Conservation (phyloP, 129 eudicot species). For the carrot (Daucus carota) region DNA sequence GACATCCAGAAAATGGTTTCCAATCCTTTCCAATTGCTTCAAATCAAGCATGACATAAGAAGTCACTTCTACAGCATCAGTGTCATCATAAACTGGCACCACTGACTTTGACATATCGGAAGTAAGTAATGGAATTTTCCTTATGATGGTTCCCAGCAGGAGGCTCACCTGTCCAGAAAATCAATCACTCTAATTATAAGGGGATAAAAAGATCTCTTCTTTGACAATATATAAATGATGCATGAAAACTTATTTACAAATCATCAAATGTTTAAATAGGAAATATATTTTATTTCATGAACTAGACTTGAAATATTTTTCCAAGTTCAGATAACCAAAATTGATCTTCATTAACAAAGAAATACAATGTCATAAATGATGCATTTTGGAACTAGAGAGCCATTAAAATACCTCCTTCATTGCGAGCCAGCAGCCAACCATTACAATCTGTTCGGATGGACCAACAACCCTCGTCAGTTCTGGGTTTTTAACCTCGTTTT, state of each 20-base stretch:
- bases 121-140: constrained; percentile 88
- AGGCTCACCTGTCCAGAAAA: constrained; percentile 72
- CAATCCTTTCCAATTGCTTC: constrained; percentile 83
- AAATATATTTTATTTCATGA: background rate
- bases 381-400: background rate
- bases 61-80: constrained; percentile 22
- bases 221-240: background rate
- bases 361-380: background rate
- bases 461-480: constrained; percentile 40
- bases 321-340: background rate
- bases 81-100: constrained; percentile 13
- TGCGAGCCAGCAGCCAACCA: constrained; percentile 99
- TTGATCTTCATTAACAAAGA: background rate
- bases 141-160: constrained; percentile 85
- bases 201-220: background rate
- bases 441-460: constrained; percentile 82
- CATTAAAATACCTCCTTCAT: constrained; percentile 86
- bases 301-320: background rate
- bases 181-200: background rate
- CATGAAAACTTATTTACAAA: background rate
- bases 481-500: constrained; percentile 29
- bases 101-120: constrained; percentile 35
- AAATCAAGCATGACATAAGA: constrained; percentile 64
- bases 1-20: constrained; percentile 85
- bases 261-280: background rate